These are phyloP conservation scores for Pseudohyphozyma bogoriensis DNA, from an alignment of 768 basidiomycete genomes.

Conservation along the genomic window DNA sequence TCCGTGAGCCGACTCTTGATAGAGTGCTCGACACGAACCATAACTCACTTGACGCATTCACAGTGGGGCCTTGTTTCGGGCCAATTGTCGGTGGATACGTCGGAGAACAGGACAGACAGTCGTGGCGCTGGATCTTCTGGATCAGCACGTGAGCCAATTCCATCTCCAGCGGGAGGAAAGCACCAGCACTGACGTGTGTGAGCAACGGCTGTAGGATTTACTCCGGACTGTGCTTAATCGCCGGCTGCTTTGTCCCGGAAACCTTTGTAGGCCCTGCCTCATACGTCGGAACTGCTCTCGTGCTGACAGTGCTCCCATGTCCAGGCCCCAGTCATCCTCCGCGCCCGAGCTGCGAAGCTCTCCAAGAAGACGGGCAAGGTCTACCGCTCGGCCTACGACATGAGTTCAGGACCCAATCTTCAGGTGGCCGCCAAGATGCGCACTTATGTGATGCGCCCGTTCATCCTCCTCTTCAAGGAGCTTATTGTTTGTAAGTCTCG, in stretches of 20 bases:
- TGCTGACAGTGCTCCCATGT: neutral
- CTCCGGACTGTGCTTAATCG: neutral
- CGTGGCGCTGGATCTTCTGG: slow-evolving; percentile 1
- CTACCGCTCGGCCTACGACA: slow-evolving; percentile 22
- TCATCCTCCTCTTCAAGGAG: slow-evolving; percentile 32
- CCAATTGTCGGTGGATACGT: neutral
- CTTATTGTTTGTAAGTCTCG: slow-evolving; percentile 18
- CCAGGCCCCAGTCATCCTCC: slow-evolving; percentile 56
- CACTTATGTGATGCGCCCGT: slow-evolving; percentile 13
- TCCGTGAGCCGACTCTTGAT: no score
- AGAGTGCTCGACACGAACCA: no score
- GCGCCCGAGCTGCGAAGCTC: slow-evolving; percentile 39
- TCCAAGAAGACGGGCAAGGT: slow-evolving; percentile 19
- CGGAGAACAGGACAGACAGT: neutral
- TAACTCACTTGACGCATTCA: no score
- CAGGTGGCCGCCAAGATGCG: slow-evolving; percentile 14
- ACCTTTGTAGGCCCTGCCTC: neutral
- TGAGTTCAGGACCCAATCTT: no score
- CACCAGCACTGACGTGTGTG: neutral
- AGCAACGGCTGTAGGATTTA: neutral
- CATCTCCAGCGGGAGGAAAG: no score
- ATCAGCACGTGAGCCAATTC: neutral
- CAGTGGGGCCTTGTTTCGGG: neutral
- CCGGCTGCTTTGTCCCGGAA: neutral
- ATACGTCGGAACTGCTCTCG: no score